Conservation (phyloP, 176 grass and related monocot genomes). For the Phyllostachys edulis region DNA sequence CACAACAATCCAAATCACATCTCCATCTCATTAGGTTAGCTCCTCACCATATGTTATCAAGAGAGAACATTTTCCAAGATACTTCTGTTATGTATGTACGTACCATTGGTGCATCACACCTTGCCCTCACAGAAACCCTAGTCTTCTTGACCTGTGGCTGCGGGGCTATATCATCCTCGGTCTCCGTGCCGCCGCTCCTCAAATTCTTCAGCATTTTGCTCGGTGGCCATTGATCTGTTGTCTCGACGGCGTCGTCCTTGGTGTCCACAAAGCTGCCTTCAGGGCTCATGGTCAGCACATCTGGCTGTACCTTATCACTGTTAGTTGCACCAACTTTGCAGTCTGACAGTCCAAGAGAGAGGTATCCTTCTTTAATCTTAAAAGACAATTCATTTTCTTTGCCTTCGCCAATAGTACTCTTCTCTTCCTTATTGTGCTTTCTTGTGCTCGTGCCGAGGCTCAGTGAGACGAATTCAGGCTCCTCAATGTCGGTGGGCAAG, state of each 20-base stretch:
- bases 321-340: conserved; percentile 34
- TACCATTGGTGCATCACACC: conserved; percentile 79
- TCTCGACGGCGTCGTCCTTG: conserved; percentile 25
- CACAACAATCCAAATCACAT: not conserved
- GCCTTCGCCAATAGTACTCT: not conserved
- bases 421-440: conserved; percentile 42
- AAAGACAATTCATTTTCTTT: conserved; percentile 22
- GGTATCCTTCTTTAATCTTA: conserved; percentile 33
- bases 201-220: conserved; percentile 50
- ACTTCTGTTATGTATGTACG: not conserved
- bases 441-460: conserved; percentile 51
- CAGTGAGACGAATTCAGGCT: conserved; percentile 48
- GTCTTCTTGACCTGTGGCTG: conserved; percentile 65
- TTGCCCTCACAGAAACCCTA: conserved; percentile 70
- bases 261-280: conserved; percentile 51
- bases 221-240: conserved; percentile 43
- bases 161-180: conserved; percentile 39
- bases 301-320: conserved; percentile 16
- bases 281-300: conserved; percentile 53
- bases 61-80: not conserved
- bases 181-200: not conserved
- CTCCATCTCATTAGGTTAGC: not conserved
- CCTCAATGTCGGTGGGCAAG: not conserved
- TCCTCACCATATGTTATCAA: not conserved
- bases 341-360: conserved; percentile 53